Percentiles rank a stretch among this genome's conserved stretches.
These are phyloP conservation scores for Solanum ahanhuiri DNA, from an alignment of 257 asterid species.

Conservation along the genomic window DNA sequence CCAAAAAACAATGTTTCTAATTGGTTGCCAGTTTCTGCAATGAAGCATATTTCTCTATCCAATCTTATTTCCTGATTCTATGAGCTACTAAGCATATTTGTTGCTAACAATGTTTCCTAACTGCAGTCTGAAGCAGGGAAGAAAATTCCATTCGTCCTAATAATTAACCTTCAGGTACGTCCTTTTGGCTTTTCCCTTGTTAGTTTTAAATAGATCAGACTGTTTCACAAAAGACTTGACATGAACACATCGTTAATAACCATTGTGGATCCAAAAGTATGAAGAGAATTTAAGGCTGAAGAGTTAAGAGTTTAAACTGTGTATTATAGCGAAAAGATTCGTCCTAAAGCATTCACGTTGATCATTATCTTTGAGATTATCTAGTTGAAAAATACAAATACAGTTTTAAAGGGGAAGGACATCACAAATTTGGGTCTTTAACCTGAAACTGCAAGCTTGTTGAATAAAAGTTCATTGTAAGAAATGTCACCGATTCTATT, in stretches of 20 bases:
- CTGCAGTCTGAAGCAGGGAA: conserved; percentile 81
- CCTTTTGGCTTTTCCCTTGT: background rate
- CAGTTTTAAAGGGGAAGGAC: background rate
- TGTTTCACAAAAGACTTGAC: background rate
- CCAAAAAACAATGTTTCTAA: background rate
- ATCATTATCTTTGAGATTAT: background rate
- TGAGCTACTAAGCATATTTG: background rate
- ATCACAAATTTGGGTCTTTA: background rate
- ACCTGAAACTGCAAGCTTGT: background rate
- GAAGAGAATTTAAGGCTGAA: background rate
- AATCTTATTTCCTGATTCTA: background rate
- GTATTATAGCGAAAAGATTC: background rate
- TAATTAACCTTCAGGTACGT: conserved; percentile 83
- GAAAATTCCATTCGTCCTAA: conserved; percentile 67
- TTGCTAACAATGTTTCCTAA: conserved; percentile 16
- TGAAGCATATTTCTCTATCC: background rate
- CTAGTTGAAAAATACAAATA: background rate
- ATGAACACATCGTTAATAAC: background rate
- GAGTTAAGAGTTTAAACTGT: background rate
- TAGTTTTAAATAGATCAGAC: background rate
- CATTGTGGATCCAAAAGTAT: background rate
- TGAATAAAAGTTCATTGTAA: background rate
- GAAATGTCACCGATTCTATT: background rate
- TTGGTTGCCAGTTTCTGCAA: background rate
- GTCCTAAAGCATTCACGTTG: background rate